Evolutionary conservation across 2,329 filamentous ascomycete species (phyloP), one percentile per base, ranked within the genome.

Genomic region (Didymella lethalis): DNA sequence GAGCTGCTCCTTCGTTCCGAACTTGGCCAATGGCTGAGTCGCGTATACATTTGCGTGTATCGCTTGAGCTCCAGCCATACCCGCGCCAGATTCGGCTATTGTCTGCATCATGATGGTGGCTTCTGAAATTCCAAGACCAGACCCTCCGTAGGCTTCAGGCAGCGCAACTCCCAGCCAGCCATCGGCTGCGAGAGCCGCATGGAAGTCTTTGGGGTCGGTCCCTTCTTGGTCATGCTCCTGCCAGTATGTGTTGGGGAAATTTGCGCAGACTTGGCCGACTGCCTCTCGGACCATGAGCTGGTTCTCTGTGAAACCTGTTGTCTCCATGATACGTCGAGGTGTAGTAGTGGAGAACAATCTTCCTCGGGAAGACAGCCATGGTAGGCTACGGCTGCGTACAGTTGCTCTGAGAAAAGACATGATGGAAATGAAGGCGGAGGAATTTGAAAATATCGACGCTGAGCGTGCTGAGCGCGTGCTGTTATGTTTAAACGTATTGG

Each of bases 21-120:
- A 94, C 66, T 84, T 88, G 2, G 90, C 88, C 3, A 95, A 81
- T 1, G 85, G 85, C 72, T 93, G 90, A 0, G 90, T 93, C 2
- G 88, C 89, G 70, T 92, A 92, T 11, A 92, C 88, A 62, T 86
- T 86, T 23, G 84, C 84, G 57, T 86, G 84, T 23, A 86, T 84
- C 1, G 82, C 80, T 61, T 86, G 84, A 0, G 84, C 85, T 0
- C 84, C 84, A 16, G 90, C 90, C 82, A 95, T 92, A 3, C 91
- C 91, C 4, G 91, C 92, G 0, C 92, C 91, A 2, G 86, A 88
- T 78, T 93, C 89, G 0, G 89, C 81, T 56, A 93, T 91, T 2
- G 90, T 91, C 69, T 96, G 91, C 82, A 95, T 85, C 90, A 95
- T 94, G 85, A 94, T 90, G 0, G 89, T 91, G 0, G 91, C 91